Base-by-base conservation (phyloP, 1,284 basidiomycete species). In the Stereum hirsutum region DNA sequence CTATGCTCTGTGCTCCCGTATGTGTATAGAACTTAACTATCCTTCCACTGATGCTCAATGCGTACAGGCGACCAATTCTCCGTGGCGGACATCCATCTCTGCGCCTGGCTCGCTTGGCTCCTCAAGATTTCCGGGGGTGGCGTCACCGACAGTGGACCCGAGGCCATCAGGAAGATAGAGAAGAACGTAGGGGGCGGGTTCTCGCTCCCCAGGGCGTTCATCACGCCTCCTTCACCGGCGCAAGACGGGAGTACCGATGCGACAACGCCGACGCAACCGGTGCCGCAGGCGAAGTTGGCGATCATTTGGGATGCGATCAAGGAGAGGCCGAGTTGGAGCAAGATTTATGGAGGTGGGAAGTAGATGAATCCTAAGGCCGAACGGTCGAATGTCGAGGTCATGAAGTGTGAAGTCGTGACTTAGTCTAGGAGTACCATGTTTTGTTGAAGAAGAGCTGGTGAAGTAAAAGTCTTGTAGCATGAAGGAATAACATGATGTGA, bases 51-150 rank as follows among this genome's bases (percentile, higher is more conserved):
- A n/a, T n/a, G n/a, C n/a, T n/a, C n/a, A n/a, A n/a, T n/a, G 21
- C 51, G 64, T 39, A 17, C 46, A 84, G 82, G 82, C 21, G 84
- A 85, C 53, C 85, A 89, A 47, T 60, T 91, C 55, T 87, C 81
- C 6, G 65, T 90, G 34, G 86, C 81, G 2, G 91, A 94, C 57
- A 61, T 91, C 41, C 88, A 92, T 55, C 65, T 91, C 21, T 79
- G 77, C 3, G 79, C 78, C 10, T 95, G 88, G 89, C 59, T 92
- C 30, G 67, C 78, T 2, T 72, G 79, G 24, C 51, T 91, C 8
- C 74, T 80, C 10, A 58, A 54, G 35, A 64, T 89, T 20, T 67
- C 72, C 4, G 81, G 79, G 2, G 83, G 75, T 0, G 58, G 57
- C 19, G 55, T 56, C 0, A 57, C 52, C 2, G 71, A 80, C 30